Evolutionary conservation across 2,329 filamentous ascomycete species (phyloP), one percentile per base, ranked within the genome.

Genomic region (Penicillium janthinellum): DNA sequence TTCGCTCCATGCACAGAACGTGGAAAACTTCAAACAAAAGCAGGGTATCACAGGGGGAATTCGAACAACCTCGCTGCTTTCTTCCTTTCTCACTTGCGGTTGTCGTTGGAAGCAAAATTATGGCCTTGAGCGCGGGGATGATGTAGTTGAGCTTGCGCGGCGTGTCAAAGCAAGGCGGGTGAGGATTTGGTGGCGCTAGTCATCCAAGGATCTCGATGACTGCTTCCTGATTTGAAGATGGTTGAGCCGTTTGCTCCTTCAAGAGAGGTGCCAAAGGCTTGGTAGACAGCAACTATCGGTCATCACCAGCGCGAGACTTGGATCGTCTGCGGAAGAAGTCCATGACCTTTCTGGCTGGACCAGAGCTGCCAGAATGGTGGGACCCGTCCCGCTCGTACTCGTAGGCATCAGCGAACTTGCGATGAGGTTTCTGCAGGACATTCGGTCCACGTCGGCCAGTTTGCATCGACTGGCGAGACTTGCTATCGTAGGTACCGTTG

Each of bases 321-420:
- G 90, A 91, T 73, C 93, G 86, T 75, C 93, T 85, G 69, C 95
- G 85, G 82, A 99, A 99, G 77, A 98, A 96, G 79, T 99, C 94
- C 93, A 99, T 98, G 41, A 99, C 95, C 73, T 92, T 88, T 74
- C 93, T 89, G 14, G 93, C 92, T 3, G 92, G 90, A 58, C 91
- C 91, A 64, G 88, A 94, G 75, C 90, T 96, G 47, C 94, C 94
- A 35, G 88, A 88, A 70, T 92, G 88, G 54, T 88, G 86, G 52
- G 86, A 84, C 22, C 72, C 71, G 44, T 78, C 75, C 17, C 75
- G 72, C 66, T 91, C 89, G 63, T 88, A 85, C 61, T 96, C 92
- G 73, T 96, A 97, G 1, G 90, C 92, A 70, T 97, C 92, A 1
- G 86, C 88, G 68, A 99, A 96, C 65, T 86, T 88, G 58, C 92